Percentiles rank a stretch among this genome's conserved stretches.
Evolutionary conservation across 2,329 filamentous ascomycete genomes (phyloP).

Genomic region (Salinomyces thailandicus): DNA sequence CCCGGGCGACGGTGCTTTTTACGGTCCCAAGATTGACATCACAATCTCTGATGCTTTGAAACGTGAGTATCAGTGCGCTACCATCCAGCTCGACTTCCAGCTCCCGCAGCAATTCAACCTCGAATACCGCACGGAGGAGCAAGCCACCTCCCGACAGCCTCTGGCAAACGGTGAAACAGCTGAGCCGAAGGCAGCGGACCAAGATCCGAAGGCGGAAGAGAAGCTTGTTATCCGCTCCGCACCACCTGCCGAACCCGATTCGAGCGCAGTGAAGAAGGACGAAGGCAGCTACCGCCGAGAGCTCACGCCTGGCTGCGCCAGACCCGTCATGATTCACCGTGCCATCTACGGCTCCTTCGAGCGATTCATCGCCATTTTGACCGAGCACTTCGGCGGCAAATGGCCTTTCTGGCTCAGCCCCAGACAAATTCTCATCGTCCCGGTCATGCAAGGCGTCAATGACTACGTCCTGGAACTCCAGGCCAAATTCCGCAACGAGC

Average conservation of each 20-base stretch:
- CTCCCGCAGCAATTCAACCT: constrained; percentile 76
- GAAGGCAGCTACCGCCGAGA: constrained; percentile 31
- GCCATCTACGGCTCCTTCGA: constrained; percentile 66
- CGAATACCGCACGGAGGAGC: constrained; percentile 69
- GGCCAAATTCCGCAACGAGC: constrained; percentile 49
- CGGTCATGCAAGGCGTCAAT: constrained; percentile 60
- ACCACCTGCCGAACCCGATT: constrained; percentile 22
- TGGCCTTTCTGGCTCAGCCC: constrained; percentile 86
- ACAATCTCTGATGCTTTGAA: constrained; percentile 80
- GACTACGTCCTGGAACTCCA: constrained; percentile 70
- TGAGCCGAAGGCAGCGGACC: constrained; percentile 30
- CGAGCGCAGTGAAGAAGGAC: constrained; percentile 19
- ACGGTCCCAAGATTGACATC: constrained; percentile 97
- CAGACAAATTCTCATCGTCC: constrained; percentile 70
- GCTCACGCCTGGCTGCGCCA: constrained; percentile 60
- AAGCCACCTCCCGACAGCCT: constrained; percentile 31
- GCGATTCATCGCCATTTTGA: constrained; percentile 62
- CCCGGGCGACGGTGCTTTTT: constrained; percentile 92
- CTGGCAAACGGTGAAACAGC: constrained; percentile 10
- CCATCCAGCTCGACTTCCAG: constrained; percentile 90
- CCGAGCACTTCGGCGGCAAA: constrained; percentile 75
- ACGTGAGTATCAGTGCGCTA: constrained; percentile 81
- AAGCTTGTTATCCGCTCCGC: constrained; percentile 24
- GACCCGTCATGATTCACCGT: constrained; percentile 79
- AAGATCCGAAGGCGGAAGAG: constrained; percentile 14